Evolutionary conservation across 495 filamentous ascomycete species (phyloP).

Genomic region (Lineolata rhizophorae): DNA sequence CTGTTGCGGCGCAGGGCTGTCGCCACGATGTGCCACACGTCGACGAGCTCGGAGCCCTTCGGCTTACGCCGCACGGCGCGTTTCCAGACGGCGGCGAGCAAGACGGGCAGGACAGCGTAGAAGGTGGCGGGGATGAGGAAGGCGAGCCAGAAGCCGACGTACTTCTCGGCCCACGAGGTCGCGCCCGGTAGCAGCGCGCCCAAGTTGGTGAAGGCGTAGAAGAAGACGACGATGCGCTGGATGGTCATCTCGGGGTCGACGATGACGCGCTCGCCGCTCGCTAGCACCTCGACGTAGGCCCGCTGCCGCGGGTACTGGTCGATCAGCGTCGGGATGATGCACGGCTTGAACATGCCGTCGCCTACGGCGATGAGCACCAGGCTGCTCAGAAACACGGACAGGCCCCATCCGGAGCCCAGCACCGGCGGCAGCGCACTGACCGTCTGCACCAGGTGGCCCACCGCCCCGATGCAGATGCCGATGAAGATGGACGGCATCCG

Average conservation of each 20-base stretch:
- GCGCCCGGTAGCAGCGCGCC: conserved; percentile 43
- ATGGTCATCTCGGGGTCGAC: conserved; percentile 55
- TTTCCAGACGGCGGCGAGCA: conserved; percentile 25
- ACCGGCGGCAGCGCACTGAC: conserved; percentile 19
- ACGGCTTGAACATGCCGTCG: conserved; percentile 51
- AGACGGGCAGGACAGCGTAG: conserved; percentile 23
- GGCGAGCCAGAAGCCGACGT: conserved; percentile 50
- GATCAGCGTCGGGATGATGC: conserved; percentile 41
- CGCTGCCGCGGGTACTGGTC: conserved; percentile 49
- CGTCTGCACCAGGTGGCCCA: not conserved
- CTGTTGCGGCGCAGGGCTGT: conserved; percentile 36
- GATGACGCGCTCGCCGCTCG: conserved; percentile 49
- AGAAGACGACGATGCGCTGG: conserved; percentile 45
- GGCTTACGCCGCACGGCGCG: conserved; percentile 35
- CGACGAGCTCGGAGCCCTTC: conserved; percentile 36
- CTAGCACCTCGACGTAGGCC: conserved; percentile 21
- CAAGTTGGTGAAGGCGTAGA: conserved; percentile 57
- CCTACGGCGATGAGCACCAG: conserved; percentile 30
- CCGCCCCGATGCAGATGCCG: conserved; percentile 14
- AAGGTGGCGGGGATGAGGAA: conserved; percentile 46
- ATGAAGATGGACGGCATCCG: conserved; percentile 33
- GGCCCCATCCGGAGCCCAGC: conserved; percentile 30
- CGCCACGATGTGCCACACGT: conserved; percentile 39
- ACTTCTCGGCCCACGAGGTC: conserved; percentile 40
- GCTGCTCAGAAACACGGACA: conserved; percentile 34